Percentiles rank a stretch among this genome's conserved stretches.
phyloP scores from a whole-genome alignment of 2,329 filamentous ascomycete species.

The Orbilia quercus region DNA sequence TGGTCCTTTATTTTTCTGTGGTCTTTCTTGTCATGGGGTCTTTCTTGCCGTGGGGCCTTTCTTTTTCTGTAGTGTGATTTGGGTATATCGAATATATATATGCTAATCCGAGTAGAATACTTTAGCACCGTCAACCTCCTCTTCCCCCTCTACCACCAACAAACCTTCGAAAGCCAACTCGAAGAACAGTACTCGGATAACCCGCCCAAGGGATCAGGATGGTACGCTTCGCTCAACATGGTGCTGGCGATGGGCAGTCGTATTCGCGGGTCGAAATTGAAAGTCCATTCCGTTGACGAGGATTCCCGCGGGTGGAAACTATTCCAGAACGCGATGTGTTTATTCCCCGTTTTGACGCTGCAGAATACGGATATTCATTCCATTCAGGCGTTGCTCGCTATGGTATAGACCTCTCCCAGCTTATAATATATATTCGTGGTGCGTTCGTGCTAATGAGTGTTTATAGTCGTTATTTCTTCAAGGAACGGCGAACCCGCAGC shows the following conservation, averaged over 20 bases:
- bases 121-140: slow-evolving; percentile 99
- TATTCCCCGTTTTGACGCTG: slow-evolving; percentile 92
- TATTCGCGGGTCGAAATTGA: slow-evolving; percentile 76
- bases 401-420: slow-evolving; percentile 67
- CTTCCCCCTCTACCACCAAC: slow-evolving; percentile 96
- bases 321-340: slow-evolving; percentile 94
- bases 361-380: slow-evolving; percentile 94
- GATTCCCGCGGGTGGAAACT: slow-evolving; percentile 86
- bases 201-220: slow-evolving; percentile 93
- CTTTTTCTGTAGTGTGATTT: not conserved
- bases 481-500: slow-evolving; percentile 95
- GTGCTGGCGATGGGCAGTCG: slow-evolving; percentile 92
- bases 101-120: slow-evolving; percentile 70
- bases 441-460: slow-evolving; percentile 44
- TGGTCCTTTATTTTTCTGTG: not conserved
- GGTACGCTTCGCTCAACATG: slow-evolving; percentile 98
- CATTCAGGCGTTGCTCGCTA: slow-evolving; percentile 91
- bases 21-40: too few species aligned
- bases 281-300: slow-evolving; percentile 87
- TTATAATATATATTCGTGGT: not conserved
- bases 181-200: slow-evolving; percentile 92
- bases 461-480: slow-evolving; percentile 84
- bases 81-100: slow-evolving; percentile 5
- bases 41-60: slow-evolving; percentile 1
- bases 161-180: slow-evolving; percentile 97